Evolutionary conservation across 345 rosid genomes (phyloP), one percentile per base, ranked within the genome.

Genomic region (Salix arbutifolia): DNA sequence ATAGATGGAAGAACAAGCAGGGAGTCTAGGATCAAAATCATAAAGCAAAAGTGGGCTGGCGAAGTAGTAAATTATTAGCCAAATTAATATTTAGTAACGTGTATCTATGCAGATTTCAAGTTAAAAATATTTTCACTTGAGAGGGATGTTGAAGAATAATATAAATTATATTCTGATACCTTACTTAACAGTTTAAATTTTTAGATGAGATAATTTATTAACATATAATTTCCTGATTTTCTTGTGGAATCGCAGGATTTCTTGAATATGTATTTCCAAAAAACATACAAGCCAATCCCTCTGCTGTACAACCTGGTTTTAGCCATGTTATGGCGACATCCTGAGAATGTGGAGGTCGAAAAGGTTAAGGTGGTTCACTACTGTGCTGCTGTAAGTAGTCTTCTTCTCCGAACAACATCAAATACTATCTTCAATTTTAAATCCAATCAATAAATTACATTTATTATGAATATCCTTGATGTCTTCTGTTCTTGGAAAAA

Each of bases 311-410:
- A 77, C 66, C 35, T 77, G 56, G 76, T 77, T 64, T 50, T 77
- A 18, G 80, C 80, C 30, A 65, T 65, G 71, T 38, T 71, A 62
- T 77, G 76, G 80, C 76, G 67, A 25, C 80, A 71, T 66, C 76
- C 80, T 21, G 80, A 71, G 66, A 71, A 65, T 26, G 61, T 77
- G n/a, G 76, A 65, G 40, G 53, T 77, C 21, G 72, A 65, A 2
- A 71, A 65, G 56, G 58, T 77, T 37, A 71, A 77, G 56, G 80
- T 65, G 46, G 76, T 67, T 28, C 80, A 77, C 70, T 77, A 65
- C 68, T 71, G 76, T 52, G 80, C 80, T 48, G 80, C 80, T 12
- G 76, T 65, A 71, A 71, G 80, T 77, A 50, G 23, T 25, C 48
- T 4, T 3, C 28, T 68, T 68, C 30, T 37, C 38, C 10, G 21